These are phyloP conservation scores for Zychaea mexicana DNA, from an alignment of 371 early-diverging fungal species.

Conservation along the genomic window DNA sequence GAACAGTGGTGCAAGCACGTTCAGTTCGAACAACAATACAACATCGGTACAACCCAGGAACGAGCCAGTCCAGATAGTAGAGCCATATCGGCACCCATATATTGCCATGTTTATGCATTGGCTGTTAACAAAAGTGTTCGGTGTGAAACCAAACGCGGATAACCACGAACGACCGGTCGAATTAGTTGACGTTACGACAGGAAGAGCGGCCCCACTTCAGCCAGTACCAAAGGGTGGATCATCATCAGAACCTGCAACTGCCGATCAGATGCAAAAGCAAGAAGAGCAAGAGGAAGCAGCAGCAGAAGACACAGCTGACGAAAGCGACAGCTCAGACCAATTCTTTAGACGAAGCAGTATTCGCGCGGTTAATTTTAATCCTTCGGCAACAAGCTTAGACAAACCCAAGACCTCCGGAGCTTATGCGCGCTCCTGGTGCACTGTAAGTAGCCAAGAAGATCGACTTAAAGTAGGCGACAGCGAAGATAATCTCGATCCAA, in stretches of 20 bases:
- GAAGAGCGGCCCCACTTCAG: background rate
- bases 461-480: background rate
- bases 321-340: background rate
- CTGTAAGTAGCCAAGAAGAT: background rate
- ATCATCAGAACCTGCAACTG: background rate
- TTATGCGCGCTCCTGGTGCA: background rate
- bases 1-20: too few species aligned
- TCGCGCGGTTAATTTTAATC: background rate
- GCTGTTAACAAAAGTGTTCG: conserved; percentile 18
- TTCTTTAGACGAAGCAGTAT: background rate
- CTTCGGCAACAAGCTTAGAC: background rate
- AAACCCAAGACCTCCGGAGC: background rate
- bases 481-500: background rate
- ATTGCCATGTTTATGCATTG: conserved; percentile 29
- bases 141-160: conserved; percentile 3
- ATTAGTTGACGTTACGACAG: background rate
- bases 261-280: background rate
- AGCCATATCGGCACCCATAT: conserved; percentile 17
- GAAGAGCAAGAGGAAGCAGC: background rate
- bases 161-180: background rate
- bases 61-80: conserved; percentile 10
- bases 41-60: too few species aligned
- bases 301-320: background rate
- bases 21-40: too few species aligned
- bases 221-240: background rate